A percentile compares a stretch with the other conserved stretches of the same genome.
These are phyloP conservation scores for Trypanosoma platydactyli DNA, from an alignment of 208 protist species.

Conservation along the genomic window DNA sequence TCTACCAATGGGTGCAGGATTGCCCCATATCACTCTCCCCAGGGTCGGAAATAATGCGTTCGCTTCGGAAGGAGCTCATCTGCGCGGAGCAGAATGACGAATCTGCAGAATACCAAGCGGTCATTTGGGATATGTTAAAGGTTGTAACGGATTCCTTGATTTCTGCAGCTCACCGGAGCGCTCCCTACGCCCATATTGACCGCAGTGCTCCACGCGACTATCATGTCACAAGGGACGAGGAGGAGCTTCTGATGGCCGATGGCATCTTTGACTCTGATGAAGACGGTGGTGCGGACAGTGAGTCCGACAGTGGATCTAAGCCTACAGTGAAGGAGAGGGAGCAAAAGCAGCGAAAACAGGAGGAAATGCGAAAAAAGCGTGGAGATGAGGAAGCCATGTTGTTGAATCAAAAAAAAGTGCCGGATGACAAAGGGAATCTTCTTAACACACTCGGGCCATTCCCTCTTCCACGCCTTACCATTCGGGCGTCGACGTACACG, in stretches of 20 bases:
- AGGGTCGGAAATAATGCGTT: constrained; percentile 73
- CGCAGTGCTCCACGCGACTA: constrained; percentile 48
- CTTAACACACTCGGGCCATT: constrained; percentile 78
- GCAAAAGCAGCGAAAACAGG: constrained; percentile 66
- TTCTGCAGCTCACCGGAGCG: constrained; percentile 73
- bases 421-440: constrained; percentile 77
- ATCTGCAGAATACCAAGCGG: constrained; percentile 61
- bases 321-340: constrained; percentile 53
- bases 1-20: constrained; percentile 74
- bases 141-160: constrained; percentile 80
- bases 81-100: constrained; percentile 60
- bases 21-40: constrained; percentile 60
- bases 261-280: constrained; percentile 80
- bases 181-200: constrained; percentile 85
- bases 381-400: constrained; percentile 85
- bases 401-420: constrained; percentile 83
- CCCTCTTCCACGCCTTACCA: constrained; percentile 70
- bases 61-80: constrained; percentile 73
- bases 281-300: constrained; percentile 55
- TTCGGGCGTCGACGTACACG: constrained; percentile 62
- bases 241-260: constrained; percentile 75
- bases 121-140: constrained; percentile 79
- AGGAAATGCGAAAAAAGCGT: constrained; percentile 73
- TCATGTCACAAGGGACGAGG: constrained; percentile 80
- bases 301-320: constrained; percentile 56